Evolutionary conservation across 148 eudicot genomes (phyloP).

Genomic region (Hydrangea macrophylla): DNA sequence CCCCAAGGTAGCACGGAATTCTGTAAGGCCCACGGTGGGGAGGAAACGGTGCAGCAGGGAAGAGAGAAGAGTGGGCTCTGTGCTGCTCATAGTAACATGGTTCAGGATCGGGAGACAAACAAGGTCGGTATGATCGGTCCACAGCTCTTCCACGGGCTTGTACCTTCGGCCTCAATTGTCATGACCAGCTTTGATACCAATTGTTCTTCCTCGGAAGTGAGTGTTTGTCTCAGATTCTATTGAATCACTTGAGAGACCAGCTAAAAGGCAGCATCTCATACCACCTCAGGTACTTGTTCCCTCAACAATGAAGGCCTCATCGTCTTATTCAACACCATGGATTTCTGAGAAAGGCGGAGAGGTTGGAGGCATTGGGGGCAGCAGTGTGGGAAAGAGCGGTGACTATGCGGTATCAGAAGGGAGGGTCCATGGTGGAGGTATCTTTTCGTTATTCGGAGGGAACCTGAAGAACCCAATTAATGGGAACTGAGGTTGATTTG

Average conservation of each 20-base stretch:
- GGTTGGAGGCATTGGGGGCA: too few relatives aligned
- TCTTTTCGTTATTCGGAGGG: conserved; percentile 77
- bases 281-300: conserved; percentile 93
- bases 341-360: conserved; percentile 27
- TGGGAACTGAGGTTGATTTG: conserved; percentile 30
- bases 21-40: conserved; percentile 97
- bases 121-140: conserved; percentile 59
- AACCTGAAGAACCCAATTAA: conserved; percentile 52
- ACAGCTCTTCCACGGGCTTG: conserved; percentile 82
- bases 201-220: conserved; percentile 49
- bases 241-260: conserved; percentile 39
- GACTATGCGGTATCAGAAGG: conserved; percentile 64
- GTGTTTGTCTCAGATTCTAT: conserved; percentile 56
- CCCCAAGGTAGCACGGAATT: conserved; percentile 97
- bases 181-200: conserved; percentile 36
- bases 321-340: conserved; percentile 30
- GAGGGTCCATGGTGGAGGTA: conserved; percentile 91
- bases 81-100: conserved; percentile 77
- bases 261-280: conserved; percentile 53
- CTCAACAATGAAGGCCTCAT: conserved; percentile 67
- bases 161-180: conserved; percentile 36
- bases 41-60: conserved; percentile 86
- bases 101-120: conserved; percentile 48
- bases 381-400: conserved; percentile 22
- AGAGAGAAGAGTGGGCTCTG: conserved; percentile 75